Evolutionary conservation across 2,329 filamentous ascomycete genomes (phyloP).

Genomic region (Aspergillus brunneoviolaceus): DNA sequence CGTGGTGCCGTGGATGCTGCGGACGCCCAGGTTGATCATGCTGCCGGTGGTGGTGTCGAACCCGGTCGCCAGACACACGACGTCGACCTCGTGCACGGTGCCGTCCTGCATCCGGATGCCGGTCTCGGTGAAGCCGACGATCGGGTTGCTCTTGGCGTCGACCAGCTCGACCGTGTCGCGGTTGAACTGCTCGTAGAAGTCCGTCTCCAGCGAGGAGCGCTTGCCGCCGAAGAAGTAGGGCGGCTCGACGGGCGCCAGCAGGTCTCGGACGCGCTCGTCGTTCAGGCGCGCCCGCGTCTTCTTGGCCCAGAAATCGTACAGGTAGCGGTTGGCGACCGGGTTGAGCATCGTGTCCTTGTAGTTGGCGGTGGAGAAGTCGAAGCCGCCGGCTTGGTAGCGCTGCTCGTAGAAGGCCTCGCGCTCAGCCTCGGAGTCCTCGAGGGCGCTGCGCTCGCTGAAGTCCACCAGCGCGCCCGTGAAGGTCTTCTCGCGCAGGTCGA

Average conservation of each 20-base stretch:
- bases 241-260: conserved; percentile 55
- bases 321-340: conserved; percentile 51
- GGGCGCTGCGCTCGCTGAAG: not conserved
- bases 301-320: conserved; percentile 57
- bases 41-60: conserved; percentile 47
- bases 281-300: conserved; percentile 53
- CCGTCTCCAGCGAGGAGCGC: conserved; percentile 50
- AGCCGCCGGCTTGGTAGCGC: conserved; percentile 19
- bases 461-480: conserved; percentile 18
- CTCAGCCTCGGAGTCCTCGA: conserved; percentile 10
- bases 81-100: conserved; percentile 40
- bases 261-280: conserved; percentile 51
- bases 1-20: conserved; percentile 30
- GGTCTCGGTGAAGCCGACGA: conserved; percentile 13
- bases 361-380: conserved; percentile 26
- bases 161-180: conserved; percentile 41
- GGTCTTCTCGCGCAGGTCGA: conserved; percentile 13
- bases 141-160: conserved; percentile 19
- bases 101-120: conserved; percentile 45
- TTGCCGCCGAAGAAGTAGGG: conserved; percentile 59
- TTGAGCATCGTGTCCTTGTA: conserved; percentile 55
- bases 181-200: conserved; percentile 54
- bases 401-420: conserved; percentile 19
- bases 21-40: conserved; percentile 42
- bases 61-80: conserved; percentile 48